phyloP scores from a whole-genome alignment of 176 grass and related monocot species.

The Dactylis glomerata region DNA sequence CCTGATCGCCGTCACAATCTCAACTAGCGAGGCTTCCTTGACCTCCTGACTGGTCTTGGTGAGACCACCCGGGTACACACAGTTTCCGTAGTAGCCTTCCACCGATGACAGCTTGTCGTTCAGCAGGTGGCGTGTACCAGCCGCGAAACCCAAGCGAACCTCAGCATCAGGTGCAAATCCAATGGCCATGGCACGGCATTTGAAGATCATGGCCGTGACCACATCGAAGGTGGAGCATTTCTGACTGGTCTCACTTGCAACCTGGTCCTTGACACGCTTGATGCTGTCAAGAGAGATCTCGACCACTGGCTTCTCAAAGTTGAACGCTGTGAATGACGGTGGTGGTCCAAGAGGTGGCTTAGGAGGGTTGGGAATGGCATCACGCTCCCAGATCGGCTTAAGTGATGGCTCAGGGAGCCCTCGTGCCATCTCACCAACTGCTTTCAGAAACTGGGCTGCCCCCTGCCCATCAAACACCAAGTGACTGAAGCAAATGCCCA shows the following conservation, averaged over 20 bases:
- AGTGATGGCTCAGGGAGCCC: background rate
- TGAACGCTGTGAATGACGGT: background rate
- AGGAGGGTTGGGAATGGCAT: constrained; percentile 9
- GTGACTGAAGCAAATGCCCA: constrained; percentile 11
- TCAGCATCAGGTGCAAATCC: background rate
- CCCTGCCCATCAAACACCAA: constrained; percentile 6
- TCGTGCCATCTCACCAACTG: constrained; percentile 3
- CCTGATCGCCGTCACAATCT: background rate
- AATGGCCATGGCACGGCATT: background rate
- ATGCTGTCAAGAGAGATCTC: constrained; percentile 17
- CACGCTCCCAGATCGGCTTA: constrained; percentile 7
- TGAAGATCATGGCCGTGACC: constrained; percentile 11
- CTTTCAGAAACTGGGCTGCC: constrained; percentile 7
- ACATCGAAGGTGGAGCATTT: constrained; percentile 8
- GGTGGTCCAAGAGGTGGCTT: constrained; percentile 13
- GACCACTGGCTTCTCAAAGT: background rate
- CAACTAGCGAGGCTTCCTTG: background rate
- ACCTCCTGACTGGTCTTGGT: background rate
- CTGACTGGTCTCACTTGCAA: background rate
- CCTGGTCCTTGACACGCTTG: constrained; percentile 14
- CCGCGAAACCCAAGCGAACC: constrained; percentile 3
- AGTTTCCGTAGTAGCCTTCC: background rate
- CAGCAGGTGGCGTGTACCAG: constrained; percentile 9
- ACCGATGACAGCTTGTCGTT: background rate
- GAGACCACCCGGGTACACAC: background rate